Base-by-base conservation (phyloP, 768 basidiomycete species). In the Podaxis sp. region DNA sequence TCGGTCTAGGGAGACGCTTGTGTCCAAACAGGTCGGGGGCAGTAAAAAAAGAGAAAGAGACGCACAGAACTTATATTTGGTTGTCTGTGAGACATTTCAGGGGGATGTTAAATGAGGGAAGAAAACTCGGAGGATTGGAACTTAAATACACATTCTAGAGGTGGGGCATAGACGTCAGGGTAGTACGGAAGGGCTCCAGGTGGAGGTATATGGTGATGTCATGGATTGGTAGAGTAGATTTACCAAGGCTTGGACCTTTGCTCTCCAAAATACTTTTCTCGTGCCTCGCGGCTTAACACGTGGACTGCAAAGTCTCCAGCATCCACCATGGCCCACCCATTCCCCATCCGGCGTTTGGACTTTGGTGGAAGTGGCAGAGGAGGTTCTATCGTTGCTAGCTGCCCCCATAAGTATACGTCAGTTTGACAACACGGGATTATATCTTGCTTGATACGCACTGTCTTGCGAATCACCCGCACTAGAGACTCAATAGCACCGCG, bases 261-360 rank as follows among this genome's bases (percentile, higher is more conserved):
- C 65, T 68, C 65, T 64, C 64, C 69, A 68, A 93, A 92, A 75
- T 87, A 93, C 70, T 83, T 85, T 64, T 87, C 82, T 62, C 83
- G 77, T 25, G 88, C 87, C 27, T 81, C 78, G 59, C 73, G 81
- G 73, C 87, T 89, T 61, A 93, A 65, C 50, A 94, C 77, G 68
- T 94, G 91, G 21, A 93, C 84, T 0, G 86, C 91, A 77, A 91
- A 89, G 50, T 84, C 79, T 32, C 91, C 91, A 5, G 84, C 89
- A 69, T 94, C 91, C 50, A 94, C 75, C 85, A 93, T 85, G 2
- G 87, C 88, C 92, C 91, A 94, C 25, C 89, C 90, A 56, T 87
- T 86, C 63, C 82, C 79, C 61, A 79, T 77, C 28, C 81, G 76
- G 36, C 81, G 80, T 68, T 84, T 85, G 32, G 82, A 76, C 61